Evolutionary conservation across 495 filamentous ascomycete species (phyloP).

Genomic region (Penicillium paxilli): DNA sequence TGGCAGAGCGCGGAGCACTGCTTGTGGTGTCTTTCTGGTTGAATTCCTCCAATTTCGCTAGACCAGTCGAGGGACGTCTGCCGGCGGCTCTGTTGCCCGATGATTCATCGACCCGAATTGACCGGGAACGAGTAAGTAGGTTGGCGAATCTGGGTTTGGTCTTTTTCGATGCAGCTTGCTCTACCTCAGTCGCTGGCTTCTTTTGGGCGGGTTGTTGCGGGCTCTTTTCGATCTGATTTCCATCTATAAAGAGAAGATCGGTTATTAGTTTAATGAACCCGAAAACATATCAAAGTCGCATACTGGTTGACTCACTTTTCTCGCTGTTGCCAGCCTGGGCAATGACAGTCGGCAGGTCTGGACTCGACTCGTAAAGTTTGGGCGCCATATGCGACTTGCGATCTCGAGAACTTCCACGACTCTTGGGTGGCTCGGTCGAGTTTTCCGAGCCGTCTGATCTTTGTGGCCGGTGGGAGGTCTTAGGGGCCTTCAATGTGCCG

Average conservation of each 20-base stretch:
- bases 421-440: conserved; percentile 42
- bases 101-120: conserved; percentile 57
- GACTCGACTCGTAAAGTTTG: conserved; percentile 42
- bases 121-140: conserved; percentile 66
- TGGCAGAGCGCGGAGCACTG: conserved; percentile 54
- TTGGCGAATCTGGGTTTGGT: conserved; percentile 53
- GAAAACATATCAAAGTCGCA: neutral
- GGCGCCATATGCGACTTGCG: conserved; percentile 33
- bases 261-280: conserved; percentile 11
- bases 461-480: conserved; percentile 47
- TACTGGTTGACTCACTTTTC: conserved; percentile 25
- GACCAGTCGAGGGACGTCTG: conserved; percentile 45
- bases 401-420: conserved; percentile 45
- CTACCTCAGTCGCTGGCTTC: conserved; percentile 33
- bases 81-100: conserved; percentile 33
- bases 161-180: conserved; percentile 35
- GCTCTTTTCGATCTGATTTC: conserved; percentile 21
- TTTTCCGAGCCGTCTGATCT: conserved; percentile 42
- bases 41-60: conserved; percentile 43
- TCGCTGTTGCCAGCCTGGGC: conserved; percentile 31
- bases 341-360: conserved; percentile 39
- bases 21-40: conserved; percentile 26
- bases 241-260: conserved; percentile 13
- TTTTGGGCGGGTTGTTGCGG: conserved; percentile 22
- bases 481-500: conserved; percentile 55